Conservation (phyloP, 352 stramenopile species). For the Phytopythium oedochilum region DNA sequence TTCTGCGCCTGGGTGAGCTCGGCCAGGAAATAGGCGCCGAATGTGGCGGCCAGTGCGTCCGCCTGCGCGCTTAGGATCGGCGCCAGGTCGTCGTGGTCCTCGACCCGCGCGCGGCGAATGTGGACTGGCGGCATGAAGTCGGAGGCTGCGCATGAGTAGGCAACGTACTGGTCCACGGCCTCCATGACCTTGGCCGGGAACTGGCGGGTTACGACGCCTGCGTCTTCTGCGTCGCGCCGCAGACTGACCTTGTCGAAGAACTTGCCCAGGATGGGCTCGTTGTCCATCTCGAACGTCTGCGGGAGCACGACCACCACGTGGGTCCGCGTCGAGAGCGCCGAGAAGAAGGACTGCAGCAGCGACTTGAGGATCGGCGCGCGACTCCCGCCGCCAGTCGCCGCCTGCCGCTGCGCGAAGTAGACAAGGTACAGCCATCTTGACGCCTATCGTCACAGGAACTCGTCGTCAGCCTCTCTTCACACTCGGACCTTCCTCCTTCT, state of each 20-base stretch:
- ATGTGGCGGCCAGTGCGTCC: conserved; percentile 57
- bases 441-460: conserved; percentile 20
- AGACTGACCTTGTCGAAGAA: conserved; percentile 38
- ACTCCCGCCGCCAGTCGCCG: conserved; percentile 16
- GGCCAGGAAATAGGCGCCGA: conserved; percentile 91
- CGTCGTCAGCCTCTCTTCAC: no score
- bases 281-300: conserved; percentile 35
- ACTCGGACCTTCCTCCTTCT: no score
- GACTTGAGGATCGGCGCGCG: conserved; percentile 41
- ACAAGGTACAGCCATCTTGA: conserved; percentile 50
- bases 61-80: conserved; percentile 62
- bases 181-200: conserved; percentile 30
- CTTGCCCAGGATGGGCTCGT: conserved; percentile 48
- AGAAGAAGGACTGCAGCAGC: conserved; percentile 50
- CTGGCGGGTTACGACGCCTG: conserved; percentile 5
- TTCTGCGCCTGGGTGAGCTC: conserved; percentile 90
- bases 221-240: conserved; percentile 7
- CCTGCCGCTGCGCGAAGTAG: conserved; percentile 51
- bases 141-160: conserved; percentile 38
- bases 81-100: conserved; percentile 80
- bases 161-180: conserved; percentile 32
- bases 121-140: conserved; percentile 41
- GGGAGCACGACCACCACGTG: conserved; percentile 52
- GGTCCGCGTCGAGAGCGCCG: conserved; percentile 30
- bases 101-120: conserved; percentile 62